Evolutionary conservation across 2,329 filamentous ascomycete species (phyloP), one percentile per base, ranked within the genome.

Genomic region (Hirsutella rhossiliensis): DNA sequence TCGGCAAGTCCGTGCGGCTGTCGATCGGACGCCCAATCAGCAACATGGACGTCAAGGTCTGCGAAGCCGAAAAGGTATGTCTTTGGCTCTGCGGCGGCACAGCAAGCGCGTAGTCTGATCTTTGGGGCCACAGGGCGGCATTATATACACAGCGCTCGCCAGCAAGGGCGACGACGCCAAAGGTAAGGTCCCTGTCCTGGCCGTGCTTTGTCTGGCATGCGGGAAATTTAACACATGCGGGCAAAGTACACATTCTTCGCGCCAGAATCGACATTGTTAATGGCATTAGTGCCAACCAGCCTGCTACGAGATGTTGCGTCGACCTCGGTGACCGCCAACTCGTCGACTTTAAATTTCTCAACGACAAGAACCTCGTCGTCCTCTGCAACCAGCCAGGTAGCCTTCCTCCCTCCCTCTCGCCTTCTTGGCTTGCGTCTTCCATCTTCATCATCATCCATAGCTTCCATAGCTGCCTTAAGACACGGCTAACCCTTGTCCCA

Each of bases 281-380:
- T 42, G 76, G 77, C 34, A 75, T 82, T 45, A 84, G 75, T 51
- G 66, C 67, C 44, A 58, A 61, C 31, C 54, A 62, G 3, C 52
- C 59, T 1, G 64, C 64, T 2, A 57, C 58, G n/a, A 59, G 61
- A 4, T 65, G 67, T 31, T 56, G 59, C 20, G 48, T 78, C 9
- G 59, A 60, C 29, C 58, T 77, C 2, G 63, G 59, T 1, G 54
- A 62, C 6, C 63, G 62, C 11, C 62, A 59, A n/a, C 61, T 81
- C 15, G 59, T 77, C 18, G 81, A 87, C 56, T 59, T 83, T 13
- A 80, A 82, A 55, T 87, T 88, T 54, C 69, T 85, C 38, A 71
- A 82, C 52, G 76, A 83, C 44, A 61, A 69, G 12, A 69, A 65
- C 0, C 57, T 88, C 2, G 67, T 87, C 43, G 51, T 85, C 2